Base-by-base conservation (phyloP, 805 yeast genomes). In the Yamadazyma kitorensis region DNA sequence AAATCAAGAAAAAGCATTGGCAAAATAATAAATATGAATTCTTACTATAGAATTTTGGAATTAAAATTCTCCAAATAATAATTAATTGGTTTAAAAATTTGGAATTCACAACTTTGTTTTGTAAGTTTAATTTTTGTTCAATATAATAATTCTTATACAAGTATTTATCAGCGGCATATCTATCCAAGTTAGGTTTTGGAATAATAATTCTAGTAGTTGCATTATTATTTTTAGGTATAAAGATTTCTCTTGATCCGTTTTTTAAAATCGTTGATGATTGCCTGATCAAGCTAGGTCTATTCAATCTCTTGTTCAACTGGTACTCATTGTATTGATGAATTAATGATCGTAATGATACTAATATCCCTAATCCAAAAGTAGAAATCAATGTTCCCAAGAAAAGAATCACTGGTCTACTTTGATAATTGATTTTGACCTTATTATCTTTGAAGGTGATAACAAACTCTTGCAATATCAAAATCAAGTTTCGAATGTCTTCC, bases 31-130 rank as follows among this genome's bases (percentile, higher is more conserved):
- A 61, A 13, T 76, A 69, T 0, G 87, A 70, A 50, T 86, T 86
- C 49, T 76, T 78, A 43, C 84, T 78, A 39, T 74, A 70, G 40
- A 83, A 54, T 34, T 74, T 75, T 0, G 97, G 97, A n/a, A 88
- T 40, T 45, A 89, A 64, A 24, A 89, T 83, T 48, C 77, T 73
- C 82, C 94, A 83, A 25, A 89, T 74, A 21, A 89, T 83, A 24
- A 67, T 64, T 43, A 87, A 62, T 61, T 88, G 94, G 40, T 77
- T 76, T 39, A 86, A 57, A 48, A 87, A 86, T 47, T 74, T 74
- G 17, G 86, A 80, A 50, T 80, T 75, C 36, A 72, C 49, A 13
- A 67, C 40, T 27, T 50, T 54, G 25, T 51, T 53, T 40, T 54
- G 63, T 39, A 45, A 53, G 36, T 51, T 52, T 37, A 52, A 33